Evolutionary conservation across 768 basidiomycete genomes (phyloP).

Genomic region (Phylloporus sp.): DNA sequence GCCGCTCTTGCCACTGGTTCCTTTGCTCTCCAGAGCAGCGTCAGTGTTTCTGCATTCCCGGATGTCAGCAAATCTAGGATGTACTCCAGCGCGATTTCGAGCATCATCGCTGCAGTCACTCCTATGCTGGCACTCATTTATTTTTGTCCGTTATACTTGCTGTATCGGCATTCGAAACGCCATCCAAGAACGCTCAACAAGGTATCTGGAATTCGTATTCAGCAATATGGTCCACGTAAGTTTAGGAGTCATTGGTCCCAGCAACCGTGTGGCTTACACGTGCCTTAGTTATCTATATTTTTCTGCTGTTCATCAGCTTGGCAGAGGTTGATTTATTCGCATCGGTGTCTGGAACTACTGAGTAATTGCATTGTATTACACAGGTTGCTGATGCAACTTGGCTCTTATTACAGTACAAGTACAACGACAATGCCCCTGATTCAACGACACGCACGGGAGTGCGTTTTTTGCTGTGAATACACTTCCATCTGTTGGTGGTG

Average conservation of each 20-base stretch:
- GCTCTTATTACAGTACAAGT: constrained; percentile 53
- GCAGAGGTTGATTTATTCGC: constrained; percentile 35
- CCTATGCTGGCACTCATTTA: constrained; percentile 41
- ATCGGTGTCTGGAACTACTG: neutral
- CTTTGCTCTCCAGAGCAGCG: constrained; percentile 24
- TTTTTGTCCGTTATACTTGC: constrained; percentile 46
- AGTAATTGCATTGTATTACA: constrained; percentile 3
- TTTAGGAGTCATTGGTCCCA: constrained; percentile 2
- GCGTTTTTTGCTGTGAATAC: constrained; percentile 45
- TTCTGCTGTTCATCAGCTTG: constrained; percentile 46
- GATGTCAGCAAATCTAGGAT: constrained; percentile 28
- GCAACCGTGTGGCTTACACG: constrained; percentile 19
- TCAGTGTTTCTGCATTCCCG: constrained; percentile 9
- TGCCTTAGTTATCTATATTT: constrained; percentile 43
- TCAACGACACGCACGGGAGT: constrained; percentile 39
- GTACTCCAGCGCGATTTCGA: constrained; percentile 34
- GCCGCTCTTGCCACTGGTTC: constrained; percentile 32
- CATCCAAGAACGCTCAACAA: constrained; percentile 50
- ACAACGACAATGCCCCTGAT: constrained; percentile 49
- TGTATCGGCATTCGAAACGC: constrained; percentile 41
- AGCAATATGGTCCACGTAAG: constrained; percentile 52
- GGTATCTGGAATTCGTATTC: constrained; percentile 39
- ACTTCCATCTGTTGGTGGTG: neutral
- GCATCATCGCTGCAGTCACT: constrained; percentile 32
- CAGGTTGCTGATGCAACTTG: constrained; percentile 54